phyloP scores from a whole-genome alignment of 805 yeast species.

The Nakazawaea sp. region DNA sequence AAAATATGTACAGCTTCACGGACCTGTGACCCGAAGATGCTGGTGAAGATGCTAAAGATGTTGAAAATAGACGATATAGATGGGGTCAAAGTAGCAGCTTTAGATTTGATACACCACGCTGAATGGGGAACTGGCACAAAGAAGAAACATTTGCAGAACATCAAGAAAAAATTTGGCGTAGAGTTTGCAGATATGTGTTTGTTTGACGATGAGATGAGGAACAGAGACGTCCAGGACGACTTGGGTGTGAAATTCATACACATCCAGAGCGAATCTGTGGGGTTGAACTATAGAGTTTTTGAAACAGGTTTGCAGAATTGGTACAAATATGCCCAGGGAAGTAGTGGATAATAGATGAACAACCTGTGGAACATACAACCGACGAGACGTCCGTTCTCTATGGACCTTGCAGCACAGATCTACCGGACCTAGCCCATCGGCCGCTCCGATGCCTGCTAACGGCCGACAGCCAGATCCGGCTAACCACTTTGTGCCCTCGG shows the following conservation, averaged over 20 bases:
- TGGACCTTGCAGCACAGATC: too few relatives aligned
- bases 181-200: slow-evolving; percentile 42
- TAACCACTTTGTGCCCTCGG: too few relatives aligned
- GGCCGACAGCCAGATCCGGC: too few relatives aligned
- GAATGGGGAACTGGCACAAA: slow-evolving; percentile 70
- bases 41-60: slow-evolving; percentile 49
- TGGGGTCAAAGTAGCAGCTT: slow-evolving; percentile 18
- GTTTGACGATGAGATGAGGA: slow-evolving; percentile 77
- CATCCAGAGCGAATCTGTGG: slow-evolving; percentile 48
- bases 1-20: slow-evolving; percentile 67
- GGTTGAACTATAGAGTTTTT: slow-evolving; percentile 51
- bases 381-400: too few relatives aligned
- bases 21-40: slow-evolving; percentile 75
- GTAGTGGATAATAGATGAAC: too few relatives aligned
- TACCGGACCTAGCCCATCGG: too few relatives aligned
- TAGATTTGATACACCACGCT: slow-evolving; percentile 43
- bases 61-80: slow-evolving; percentile 49
- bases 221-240: slow-evolving; percentile 58
- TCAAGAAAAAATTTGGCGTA: slow-evolving; percentile 40
- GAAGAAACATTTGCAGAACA: slow-evolving; percentile 44
- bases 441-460: too few relatives aligned
- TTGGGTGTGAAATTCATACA: slow-evolving; percentile 68
- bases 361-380: too few relatives aligned
- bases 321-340: too few relatives aligned
- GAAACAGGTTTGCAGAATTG: slow-evolving; percentile 34